These are phyloP conservation scores for Yamadazyma taylorii DNA, from an alignment of 1,139 yeast genomes.

Conservation along the genomic window DNA sequence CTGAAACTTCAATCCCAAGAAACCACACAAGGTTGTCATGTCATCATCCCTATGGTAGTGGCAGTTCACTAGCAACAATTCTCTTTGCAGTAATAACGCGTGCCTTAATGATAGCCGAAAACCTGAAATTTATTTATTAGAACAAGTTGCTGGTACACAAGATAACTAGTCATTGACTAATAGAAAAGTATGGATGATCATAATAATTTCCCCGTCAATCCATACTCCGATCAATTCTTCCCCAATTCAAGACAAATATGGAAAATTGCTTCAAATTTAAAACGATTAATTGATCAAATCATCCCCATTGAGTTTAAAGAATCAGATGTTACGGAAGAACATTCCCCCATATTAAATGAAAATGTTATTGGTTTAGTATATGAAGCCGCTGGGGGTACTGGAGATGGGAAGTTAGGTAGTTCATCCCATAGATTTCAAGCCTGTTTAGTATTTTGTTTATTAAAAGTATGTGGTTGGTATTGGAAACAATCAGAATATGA, in stretches of 20 bases:
- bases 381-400: constrained; percentile 81
- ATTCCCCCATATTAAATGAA: constrained; percentile 62
- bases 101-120: too few relatives aligned
- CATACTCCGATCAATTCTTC: constrained; percentile 17
- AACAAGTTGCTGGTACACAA: too few relatives aligned
- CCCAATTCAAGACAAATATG: constrained; percentile 73
- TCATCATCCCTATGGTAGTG: too few relatives aligned
- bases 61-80: too few relatives aligned
- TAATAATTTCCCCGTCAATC: constrained; percentile 4
- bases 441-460: constrained; percentile 62
- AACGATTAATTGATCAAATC: constrained; percentile 66
- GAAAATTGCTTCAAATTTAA: constrained; percentile 72
- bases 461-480: constrained; percentile 82
- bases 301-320: constrained; percentile 64
- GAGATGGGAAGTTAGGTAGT: constrained; percentile 56
- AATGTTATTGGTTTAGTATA: constrained; percentile 60
- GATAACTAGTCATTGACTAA: too few relatives aligned
- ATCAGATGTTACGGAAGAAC: constrained; percentile 51
- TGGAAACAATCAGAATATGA: constrained; percentile 58
- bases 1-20: too few relatives aligned
- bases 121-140: too few relatives aligned
- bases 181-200: neutral
- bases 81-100: too few relatives aligned
- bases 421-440: constrained; percentile 67
- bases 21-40: too few relatives aligned